Evolutionary conservation across 495 filamentous ascomycete genomes (phyloP).

Genomic region (Penicillium coprophilum): DNA sequence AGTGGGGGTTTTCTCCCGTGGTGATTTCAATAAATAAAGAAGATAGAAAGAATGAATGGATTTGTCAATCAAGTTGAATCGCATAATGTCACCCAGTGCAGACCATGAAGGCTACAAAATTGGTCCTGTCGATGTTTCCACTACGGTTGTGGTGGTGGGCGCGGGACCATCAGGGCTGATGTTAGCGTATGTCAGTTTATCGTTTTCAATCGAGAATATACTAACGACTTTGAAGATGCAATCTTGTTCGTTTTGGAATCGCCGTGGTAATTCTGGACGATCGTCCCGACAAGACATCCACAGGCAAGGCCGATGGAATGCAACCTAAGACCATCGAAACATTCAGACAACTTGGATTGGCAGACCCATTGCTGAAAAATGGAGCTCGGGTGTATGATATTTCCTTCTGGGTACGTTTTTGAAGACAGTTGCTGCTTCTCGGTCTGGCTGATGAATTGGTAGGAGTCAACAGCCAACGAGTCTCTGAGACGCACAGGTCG

Average conservation of each 20-base stretch:
- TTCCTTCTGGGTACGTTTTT: conserved; percentile 58
- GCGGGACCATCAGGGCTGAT: conserved; percentile 71
- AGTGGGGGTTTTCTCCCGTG: conserved; percentile 28
- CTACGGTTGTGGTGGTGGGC: conserved; percentile 65
- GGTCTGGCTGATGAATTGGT: conserved; percentile 3
- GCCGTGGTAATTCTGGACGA: conserved; percentile 71
- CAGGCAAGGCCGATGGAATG: conserved; percentile 75
- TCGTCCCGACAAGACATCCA: conserved; percentile 63
- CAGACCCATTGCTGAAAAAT: conserved; percentile 58
- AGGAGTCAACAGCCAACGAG: conserved; percentile 56
- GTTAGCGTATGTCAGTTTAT: conserved; percentile 54
- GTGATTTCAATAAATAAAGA: conserved; percentile 10
- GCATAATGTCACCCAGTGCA: conserved; percentile 34
- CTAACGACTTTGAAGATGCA: conserved; percentile 44
- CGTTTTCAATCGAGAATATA: neutral
- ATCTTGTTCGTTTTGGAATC: conserved; percentile 67
- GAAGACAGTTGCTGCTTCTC: neutral
- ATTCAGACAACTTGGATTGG: conserved; percentile 67
- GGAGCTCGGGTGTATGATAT: conserved; percentile 70
- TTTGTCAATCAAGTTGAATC: neutral
- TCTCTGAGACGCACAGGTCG: conserved; percentile 63
- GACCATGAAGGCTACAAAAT: conserved; percentile 25
- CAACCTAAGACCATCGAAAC: conserved; percentile 78
- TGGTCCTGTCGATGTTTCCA: conserved; percentile 25
- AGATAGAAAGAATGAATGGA: neutral